These are phyloP conservation scores for Trebouxia gelatinosa DNA, from an alignment of 163 green algal species.

Conservation along the genomic window DNA sequence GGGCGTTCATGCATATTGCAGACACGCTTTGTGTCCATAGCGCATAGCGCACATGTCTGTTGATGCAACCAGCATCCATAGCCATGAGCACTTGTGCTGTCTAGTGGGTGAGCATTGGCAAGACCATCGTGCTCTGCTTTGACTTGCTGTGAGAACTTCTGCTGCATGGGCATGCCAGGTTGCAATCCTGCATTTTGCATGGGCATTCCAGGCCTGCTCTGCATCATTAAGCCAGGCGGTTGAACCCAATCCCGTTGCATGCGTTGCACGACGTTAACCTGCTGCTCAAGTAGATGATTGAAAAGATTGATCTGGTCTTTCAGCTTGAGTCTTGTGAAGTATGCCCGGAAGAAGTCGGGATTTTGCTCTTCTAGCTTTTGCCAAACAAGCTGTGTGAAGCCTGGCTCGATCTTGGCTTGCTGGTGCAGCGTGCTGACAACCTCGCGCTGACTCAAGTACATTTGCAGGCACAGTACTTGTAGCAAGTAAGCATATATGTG, in stretches of 20 bases:
- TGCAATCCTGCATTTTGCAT: slow-evolving; percentile 3
- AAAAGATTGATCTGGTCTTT: slow-evolving; percentile 96
- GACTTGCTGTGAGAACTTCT: not conserved
- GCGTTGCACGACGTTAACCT: slow-evolving; percentile 51
- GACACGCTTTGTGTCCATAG: no score
- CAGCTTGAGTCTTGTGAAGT: slow-evolving; percentile 87
- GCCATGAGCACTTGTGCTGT: no score
- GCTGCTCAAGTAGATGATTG: slow-evolving; percentile 93
- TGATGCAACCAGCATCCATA: no score
- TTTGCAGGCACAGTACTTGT: slow-evolving; percentile 86
- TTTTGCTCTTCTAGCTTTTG: slow-evolving; percentile 90
- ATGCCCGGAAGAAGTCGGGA: slow-evolving; percentile 88
- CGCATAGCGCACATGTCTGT: no score
- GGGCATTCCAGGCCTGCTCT: not conserved
- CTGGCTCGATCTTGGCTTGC: slow-evolving; percentile 33
- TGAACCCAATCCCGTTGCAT: slow-evolving; percentile 32
- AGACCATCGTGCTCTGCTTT: slow-evolving; percentile 12
- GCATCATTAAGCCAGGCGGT: slow-evolving; percentile 7
- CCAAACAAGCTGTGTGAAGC: not conserved
- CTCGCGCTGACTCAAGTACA: slow-evolving; percentile 85
- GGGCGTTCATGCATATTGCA: no score
- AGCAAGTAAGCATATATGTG: no score
- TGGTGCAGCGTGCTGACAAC: slow-evolving; percentile 60
- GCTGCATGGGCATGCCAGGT: slow-evolving; percentile 1
- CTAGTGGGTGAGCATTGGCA: not conserved